Evolutionary conservation across 2,329 filamentous ascomycete genomes (phyloP), one percentile per base, ranked within the genome.

Genomic region (Curvularia lunata): DNA sequence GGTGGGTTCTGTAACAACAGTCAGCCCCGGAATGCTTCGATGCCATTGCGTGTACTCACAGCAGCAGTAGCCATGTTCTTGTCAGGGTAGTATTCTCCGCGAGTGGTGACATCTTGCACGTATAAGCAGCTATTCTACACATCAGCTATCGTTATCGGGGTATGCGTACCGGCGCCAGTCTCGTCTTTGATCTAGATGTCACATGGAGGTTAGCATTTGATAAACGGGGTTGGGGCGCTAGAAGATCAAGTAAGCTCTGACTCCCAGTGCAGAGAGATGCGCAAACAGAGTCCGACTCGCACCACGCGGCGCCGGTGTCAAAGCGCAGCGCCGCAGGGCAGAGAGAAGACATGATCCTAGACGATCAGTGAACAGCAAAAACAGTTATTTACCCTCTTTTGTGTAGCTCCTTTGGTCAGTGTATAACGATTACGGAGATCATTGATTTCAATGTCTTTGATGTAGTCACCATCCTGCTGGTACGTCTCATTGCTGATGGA

Each of bases 381-480:
- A 64, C 65, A 88, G 92, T 90, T 89, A 93, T 90, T 96, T 97
- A 99, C 95, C 94, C 95, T 97, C 87, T 97, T 96, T 84, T 98
- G 95, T 66, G 92, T 97, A 71, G 92, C 91, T 73, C 93, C 92
- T 83, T 97, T 98, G 65, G 94, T 99, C 81, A 99, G 85, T 77
- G 93, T 90, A 79, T 99, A 99, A 70, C 94, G 91, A 77, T 98
- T 99, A 65, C 94, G 90, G 73, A 98, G 81, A 79, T 98, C 94
- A 79, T 99, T 99, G 82, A 99, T 92, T 82, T 98, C 95, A 74
- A 99, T 97, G 75, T 99, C 95, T 79, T 96, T 95, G 80, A 99
- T 98, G 77, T 91, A 98, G 80, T 99, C 95, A 71, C 95, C 95
- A 76, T 98, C 95, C 61, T 93, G 90, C 69, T 96, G 90, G 75